Evolutionary conservation across 2,329 filamentous ascomycete genomes (phyloP).

Genomic region (Ophiostoma ips): DNA sequence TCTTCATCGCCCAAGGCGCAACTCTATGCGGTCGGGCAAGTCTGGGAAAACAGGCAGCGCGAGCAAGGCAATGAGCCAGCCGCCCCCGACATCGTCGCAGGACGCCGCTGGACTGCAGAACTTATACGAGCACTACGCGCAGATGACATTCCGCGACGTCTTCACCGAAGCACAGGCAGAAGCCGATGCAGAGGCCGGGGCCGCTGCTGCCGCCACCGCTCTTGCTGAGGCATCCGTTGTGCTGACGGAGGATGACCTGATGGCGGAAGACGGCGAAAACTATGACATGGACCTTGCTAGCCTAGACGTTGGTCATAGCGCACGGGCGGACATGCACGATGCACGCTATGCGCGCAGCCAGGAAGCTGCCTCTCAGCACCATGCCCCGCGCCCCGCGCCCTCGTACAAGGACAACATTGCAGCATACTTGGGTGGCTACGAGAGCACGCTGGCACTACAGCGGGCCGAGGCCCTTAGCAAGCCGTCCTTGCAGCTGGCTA

Average conservation of each 20-base stretch:
- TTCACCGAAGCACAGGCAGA: constrained; percentile 15
- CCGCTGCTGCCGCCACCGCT: neutral
- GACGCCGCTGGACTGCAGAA: constrained; percentile 27
- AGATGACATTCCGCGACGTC: constrained; percentile 36
- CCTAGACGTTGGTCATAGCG: neutral
- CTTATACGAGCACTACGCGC: constrained; percentile 45
- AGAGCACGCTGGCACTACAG: neutral
- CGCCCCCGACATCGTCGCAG: constrained; percentile 7
- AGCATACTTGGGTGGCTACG: constrained; percentile 4
- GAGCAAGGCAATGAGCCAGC: neutral
- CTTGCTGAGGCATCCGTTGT: neutral
- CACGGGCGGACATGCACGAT: no score
- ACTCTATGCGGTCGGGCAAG: neutral
- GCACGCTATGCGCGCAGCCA: neutral
- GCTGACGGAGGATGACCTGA: neutral
- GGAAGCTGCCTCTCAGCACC: neutral
- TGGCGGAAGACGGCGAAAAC: neutral
- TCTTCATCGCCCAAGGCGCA: no score
- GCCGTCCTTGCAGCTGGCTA: neutral
- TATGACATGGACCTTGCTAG: neutral
- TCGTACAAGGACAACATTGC: constrained; percentile 8
- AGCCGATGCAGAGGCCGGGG: neutral
- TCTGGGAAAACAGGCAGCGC: neutral
- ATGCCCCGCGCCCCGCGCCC: neutral
- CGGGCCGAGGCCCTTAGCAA: neutral